A percentile compares a stretch with the other conserved stretches of the same genome.
These are phyloP conservation scores for Scutellaria baicalensis DNA, from an alignment of 257 asterid species.

Conservation along the genomic window DNA sequence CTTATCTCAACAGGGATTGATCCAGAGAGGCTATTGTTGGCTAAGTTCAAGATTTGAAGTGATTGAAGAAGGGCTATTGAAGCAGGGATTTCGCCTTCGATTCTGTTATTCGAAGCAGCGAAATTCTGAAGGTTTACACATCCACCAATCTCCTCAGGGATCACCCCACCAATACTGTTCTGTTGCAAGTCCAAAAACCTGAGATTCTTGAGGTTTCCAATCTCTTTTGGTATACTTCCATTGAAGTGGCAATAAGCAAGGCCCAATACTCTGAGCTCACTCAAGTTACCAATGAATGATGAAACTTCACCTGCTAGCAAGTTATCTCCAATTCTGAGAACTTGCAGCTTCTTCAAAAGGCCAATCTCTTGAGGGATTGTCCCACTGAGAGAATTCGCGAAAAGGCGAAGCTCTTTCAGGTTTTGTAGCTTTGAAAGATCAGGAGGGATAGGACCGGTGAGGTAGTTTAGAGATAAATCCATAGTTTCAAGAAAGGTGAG, in stretches of 20 bases:
- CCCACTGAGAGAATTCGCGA: conserved; percentile 56
- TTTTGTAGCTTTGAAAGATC: conserved; percentile 48
- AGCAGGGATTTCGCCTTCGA: conserved; percentile 56
- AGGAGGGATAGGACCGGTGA: conserved; percentile 59
- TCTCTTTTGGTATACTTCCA: conserved; percentile 68
- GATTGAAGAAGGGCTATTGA: conserved; percentile 43
- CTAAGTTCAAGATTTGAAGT: conserved; percentile 63
- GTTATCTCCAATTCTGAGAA: conserved; percentile 75
- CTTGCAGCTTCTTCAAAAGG: conserved; percentile 46
- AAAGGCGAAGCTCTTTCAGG: conserved; percentile 52
- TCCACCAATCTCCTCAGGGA: conserved; percentile 59
- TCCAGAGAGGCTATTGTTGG: conserved; percentile 77
- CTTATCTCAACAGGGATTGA: conserved; percentile 47
- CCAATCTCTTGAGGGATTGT: conserved; percentile 58
- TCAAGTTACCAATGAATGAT: conserved; percentile 44
- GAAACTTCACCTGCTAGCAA: conserved; percentile 45
- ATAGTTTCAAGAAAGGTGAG: conserved; percentile 52
- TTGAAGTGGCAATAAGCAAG: conserved; percentile 60
- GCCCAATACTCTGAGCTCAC: conserved; percentile 55
- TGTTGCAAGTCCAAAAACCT: conserved; percentile 50
- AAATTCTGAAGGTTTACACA: conserved; percentile 48
- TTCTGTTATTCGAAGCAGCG: conserved; percentile 60
- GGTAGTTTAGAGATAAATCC: conserved; percentile 59
- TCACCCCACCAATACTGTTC: conserved; percentile 45
- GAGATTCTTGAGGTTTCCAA: conserved; percentile 56